A percentile compares a stretch with the other conserved stretches of the same genome.
Conservation (phyloP, 208 protist genomes). For the Strigomonas galati region DNA sequence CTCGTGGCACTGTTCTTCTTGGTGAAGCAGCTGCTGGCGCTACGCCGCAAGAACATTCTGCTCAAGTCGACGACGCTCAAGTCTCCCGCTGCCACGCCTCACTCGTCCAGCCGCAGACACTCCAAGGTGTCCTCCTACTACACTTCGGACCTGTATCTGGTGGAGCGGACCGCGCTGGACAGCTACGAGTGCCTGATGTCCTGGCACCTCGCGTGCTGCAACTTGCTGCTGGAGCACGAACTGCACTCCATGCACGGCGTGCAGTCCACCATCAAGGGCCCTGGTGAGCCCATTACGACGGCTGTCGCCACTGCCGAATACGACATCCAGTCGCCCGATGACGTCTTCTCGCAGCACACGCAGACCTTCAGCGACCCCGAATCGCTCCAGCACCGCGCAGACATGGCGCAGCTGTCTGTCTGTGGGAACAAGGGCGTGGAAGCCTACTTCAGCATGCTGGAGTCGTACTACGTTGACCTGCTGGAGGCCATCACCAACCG, state of each 20-base stretch:
- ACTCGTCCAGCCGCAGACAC: too few species aligned
- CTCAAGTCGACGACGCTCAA: too few species aligned
- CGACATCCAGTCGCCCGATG: too few species aligned
- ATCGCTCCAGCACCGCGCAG: not conserved
- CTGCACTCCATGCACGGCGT: not conserved
- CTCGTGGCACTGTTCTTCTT: not conserved
- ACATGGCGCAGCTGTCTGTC: too few species aligned
- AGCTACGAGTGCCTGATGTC: conserved; percentile 14
- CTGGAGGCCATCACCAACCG: conserved; percentile 41
- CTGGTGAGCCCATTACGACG: not conserved
- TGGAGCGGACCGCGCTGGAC: conserved; percentile 10
- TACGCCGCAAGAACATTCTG: too few species aligned
- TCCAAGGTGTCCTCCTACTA: too few species aligned
- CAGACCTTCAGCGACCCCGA: conserved; percentile 7
- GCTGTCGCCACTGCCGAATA: too few species aligned
- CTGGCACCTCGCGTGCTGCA: conserved; percentile 36
- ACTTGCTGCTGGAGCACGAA: conserved; percentile 21
- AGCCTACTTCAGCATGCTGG: conserved; percentile 43
- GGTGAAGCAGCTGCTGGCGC: too few species aligned
- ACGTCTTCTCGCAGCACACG: conserved; percentile 17
- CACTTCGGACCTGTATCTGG: not conserved
- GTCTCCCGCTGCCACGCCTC: too few species aligned
- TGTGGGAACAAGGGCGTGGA: conserved; percentile 7
- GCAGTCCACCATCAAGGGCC: not conserved
- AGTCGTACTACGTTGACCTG: conserved; percentile 66